These are phyloP conservation scores for Ustilago nuda DNA, from an alignment of 1,284 basidiomycete species.

Conservation along the genomic window DNA sequence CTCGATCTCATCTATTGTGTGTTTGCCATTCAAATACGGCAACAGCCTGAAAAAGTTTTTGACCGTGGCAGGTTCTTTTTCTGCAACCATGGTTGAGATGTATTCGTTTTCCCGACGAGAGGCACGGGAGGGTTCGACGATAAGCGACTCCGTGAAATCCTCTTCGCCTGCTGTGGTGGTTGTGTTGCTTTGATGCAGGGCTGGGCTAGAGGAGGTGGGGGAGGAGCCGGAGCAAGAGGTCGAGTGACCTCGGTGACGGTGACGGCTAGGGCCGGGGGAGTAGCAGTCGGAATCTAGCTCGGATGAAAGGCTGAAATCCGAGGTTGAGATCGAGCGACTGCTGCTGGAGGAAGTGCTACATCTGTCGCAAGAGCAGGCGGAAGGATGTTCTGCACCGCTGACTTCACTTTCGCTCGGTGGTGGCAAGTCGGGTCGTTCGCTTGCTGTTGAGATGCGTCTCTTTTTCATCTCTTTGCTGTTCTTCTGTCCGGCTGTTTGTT, in stretches of 20 bases:
- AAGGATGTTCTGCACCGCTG: conserved; percentile 6
- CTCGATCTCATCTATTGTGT: conserved; percentile 66
- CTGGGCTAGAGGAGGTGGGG: not conserved
- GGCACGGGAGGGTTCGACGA: conserved; percentile 83
- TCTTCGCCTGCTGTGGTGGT: not conserved
- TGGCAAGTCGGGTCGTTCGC: conserved; percentile 42
- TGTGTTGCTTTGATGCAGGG: not conserved
- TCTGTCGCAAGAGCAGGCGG: conserved; percentile 2
- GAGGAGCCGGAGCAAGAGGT: not conserved
- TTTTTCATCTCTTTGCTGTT: conserved; percentile 24
- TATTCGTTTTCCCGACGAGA: conserved; percentile 80
- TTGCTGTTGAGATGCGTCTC: conserved; percentile 38
- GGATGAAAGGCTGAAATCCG: conserved; percentile 31
- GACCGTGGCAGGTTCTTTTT: conserved; percentile 73
- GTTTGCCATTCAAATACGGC: conserved; percentile 67
- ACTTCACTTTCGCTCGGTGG: conserved; percentile 31
- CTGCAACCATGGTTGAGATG: conserved; percentile 84
- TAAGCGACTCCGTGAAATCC: conserved; percentile 72
- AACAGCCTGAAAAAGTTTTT: conserved; percentile 55
- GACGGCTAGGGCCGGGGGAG: not conserved
- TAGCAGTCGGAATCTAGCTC: conserved; percentile 12
- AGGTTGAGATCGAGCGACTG: conserved; percentile 7
- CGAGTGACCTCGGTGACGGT: not conserved
- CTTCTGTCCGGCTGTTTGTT: not conserved
- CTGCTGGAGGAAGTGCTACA: conserved; percentile 6